Conservation (phyloP, 2,329 filamentous ascomycete genomes). For the Alternaria gansuensis region DNA sequence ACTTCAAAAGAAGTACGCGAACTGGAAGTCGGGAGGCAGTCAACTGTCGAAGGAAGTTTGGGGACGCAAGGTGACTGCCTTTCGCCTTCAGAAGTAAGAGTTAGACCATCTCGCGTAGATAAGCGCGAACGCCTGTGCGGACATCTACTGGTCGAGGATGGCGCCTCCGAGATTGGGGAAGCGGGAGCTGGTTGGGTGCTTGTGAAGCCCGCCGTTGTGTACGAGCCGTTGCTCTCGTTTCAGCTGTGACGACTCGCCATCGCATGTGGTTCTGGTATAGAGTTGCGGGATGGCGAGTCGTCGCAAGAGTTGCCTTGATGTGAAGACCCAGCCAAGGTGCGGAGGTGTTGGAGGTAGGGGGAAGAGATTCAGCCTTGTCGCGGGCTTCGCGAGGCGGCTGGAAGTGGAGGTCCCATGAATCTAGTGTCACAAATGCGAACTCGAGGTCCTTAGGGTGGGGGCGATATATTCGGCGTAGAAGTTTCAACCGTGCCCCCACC, state of each 20-base stretch:
- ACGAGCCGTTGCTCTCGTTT: neutral
- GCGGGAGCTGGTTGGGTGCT: neutral
- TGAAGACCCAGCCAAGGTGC: conserved; percentile 56
- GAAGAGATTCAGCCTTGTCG: conserved; percentile 96
- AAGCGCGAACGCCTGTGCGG: neutral
- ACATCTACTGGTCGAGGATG: neutral
- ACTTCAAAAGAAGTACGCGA: neutral
- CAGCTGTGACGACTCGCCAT: neutral
- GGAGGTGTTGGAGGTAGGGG: conserved; percentile 97
- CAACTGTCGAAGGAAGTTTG: too few relatives aligned
- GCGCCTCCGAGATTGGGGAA: too few relatives aligned
- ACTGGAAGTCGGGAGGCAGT: neutral
- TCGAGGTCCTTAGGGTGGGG: conserved; percentile 82
- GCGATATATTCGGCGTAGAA: conserved; percentile 90
- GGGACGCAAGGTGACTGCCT: too few relatives aligned
- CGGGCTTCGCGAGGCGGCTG: conserved; percentile 97
- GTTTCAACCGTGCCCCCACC: conserved; percentile 72
- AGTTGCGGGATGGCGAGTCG: neutral
- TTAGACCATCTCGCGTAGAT: neutral
- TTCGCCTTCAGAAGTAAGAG: too few relatives aligned
- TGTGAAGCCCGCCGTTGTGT: neutral
- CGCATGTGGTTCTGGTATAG: neutral
- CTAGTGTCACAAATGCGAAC: conserved; percentile 97
- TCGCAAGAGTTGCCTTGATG: neutral
- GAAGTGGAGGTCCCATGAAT: conserved; percentile 97